A percentile compares a stretch with the other conserved stretches of the same genome.
Evolutionary conservation across 2,329 filamentous ascomycete genomes (phyloP).

Genomic region (Xylariomycetidae sp.): DNA sequence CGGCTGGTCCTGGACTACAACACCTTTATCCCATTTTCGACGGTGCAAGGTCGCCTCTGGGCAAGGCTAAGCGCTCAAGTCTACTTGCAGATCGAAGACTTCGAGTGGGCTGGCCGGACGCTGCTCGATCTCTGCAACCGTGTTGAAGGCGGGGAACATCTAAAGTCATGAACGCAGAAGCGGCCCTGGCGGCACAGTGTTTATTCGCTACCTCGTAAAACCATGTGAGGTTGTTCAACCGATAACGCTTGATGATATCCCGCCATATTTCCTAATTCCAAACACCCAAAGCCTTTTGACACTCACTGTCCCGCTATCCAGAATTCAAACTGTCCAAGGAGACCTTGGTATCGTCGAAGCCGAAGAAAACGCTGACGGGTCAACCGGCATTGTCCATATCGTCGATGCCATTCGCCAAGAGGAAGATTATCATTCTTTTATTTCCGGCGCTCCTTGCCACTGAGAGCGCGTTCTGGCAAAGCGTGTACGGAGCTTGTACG

Average conservation of each 20-base stretch:
- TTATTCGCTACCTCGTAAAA: no score
- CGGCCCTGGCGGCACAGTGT: neutral
- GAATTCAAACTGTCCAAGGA: no score
- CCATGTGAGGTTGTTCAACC: no score
- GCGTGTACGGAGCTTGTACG: no score
- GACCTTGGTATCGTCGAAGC: no score
- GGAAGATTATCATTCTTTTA: neutral
- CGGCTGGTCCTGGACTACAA: constrained; percentile 53
- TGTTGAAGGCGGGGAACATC: constrained; percentile 18
- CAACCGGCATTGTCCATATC: neutral
- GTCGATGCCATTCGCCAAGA: constrained; percentile 2
- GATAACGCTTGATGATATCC: no score
- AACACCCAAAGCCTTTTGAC: no score
- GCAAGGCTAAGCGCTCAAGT: constrained; percentile 72
- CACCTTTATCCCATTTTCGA: constrained; percentile 64
- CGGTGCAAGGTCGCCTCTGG: constrained; percentile 61
- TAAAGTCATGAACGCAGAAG: neutral
- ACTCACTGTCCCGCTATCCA: no score
- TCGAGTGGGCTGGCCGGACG: constrained; percentile 58
- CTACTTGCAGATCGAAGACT: constrained; percentile 76
- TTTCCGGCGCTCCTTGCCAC: constrained; percentile 1
- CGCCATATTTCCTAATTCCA: no score
- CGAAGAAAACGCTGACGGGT: no score
- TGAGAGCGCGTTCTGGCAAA: constrained; percentile 6
- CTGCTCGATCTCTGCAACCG: constrained; percentile 45